Conservation (phyloP, 257 asterid genomes). For the Fraxinus americana region DNA sequence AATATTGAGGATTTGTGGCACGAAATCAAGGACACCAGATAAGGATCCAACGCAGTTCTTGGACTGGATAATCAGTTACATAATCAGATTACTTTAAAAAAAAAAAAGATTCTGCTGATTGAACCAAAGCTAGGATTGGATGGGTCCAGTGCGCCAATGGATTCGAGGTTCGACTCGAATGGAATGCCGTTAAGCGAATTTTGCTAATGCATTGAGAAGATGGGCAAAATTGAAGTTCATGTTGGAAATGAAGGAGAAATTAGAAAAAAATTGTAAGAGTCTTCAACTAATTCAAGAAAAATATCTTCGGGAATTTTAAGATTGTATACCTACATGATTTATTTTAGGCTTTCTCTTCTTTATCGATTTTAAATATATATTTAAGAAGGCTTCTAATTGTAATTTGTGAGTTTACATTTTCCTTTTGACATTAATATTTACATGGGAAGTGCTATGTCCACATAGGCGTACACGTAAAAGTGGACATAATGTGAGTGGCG, state of each 20-base stretch:
- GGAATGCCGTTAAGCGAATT: conserved; percentile 20
- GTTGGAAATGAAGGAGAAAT: conserved; percentile 36
- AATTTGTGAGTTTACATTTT: no score
- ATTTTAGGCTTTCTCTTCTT: no score
- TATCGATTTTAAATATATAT: no score
- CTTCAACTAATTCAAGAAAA: conserved; percentile 1
- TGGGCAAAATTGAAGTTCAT: conserved; percentile 36
- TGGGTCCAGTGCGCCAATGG: conserved; percentile 33
- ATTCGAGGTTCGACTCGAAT: conserved; percentile 22
- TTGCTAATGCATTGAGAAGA: conserved; percentile 32
- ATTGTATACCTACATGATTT: no score
- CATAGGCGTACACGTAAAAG: no score
- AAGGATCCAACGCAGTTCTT: conserved; percentile 46
- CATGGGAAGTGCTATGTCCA: no score
- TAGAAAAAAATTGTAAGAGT: conserved; percentile 31
- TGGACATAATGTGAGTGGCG: no score
- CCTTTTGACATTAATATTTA: no score
- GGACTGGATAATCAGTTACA: no score
- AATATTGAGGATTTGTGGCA: conserved; percentile 41
- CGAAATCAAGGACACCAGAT: conserved; percentile 29
- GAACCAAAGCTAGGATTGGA: conserved; percentile 62
- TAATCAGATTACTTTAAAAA: conserved; percentile 41
- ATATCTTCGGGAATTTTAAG: no score
- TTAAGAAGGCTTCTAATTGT: no score
- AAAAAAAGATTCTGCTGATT: conserved; percentile 51